Evolutionary conservation across 2,329 filamentous ascomycete genomes (phyloP), one percentile per base, ranked within the genome.

Genomic region (Teratosphaeria epicoccoides): DNA sequence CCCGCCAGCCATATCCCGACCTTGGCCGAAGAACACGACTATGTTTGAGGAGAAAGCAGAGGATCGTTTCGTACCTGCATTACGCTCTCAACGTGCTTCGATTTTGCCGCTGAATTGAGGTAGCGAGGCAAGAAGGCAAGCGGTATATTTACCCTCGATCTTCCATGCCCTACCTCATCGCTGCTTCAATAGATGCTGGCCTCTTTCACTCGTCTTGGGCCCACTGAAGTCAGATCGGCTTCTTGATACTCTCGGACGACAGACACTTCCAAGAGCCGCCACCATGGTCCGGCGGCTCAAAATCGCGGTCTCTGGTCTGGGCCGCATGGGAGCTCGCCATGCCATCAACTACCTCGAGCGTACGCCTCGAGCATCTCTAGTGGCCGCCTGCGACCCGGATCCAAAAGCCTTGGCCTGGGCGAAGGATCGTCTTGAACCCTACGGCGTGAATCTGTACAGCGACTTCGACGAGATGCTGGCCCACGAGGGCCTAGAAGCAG

Each of bases 401-500:
- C 61, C 65, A 9, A 67, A 66, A 40, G 71, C 74, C 52, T 53
- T 67, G 6, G 68, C 51, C 57, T 80, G 77, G 77, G 78, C 75
- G 4, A 70, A 71, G 55, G 59, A 66, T 49, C 68, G 76, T 56
- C 72, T 81, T 9, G 73, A 70, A 49, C 76, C 75, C 3, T 75
- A 67, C 58, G 78, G 76, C 10, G 75, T 78, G 46, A 74, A 66
- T 49, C 58, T 79, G 22, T 81, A 80, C 67, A 69, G 66, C 50
- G 68, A 77, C 63, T 81, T 74, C 59, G 76, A 79, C 46, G 72
- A 78, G 53, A 78, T 82, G 77, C 69, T 81, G 49, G 71, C 73
- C 64, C 76, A 80, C 54, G 68, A 73, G 54, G 76, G 75, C 11
- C 64, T 81, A 1, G 71, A 79, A 60, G 78, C 78, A 1, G 75